A percentile compares a stretch with the other conserved stretches of the same genome.
Conservation (phyloP, 148 eudicot genomes). For the Selenicereus undatus region DNA sequence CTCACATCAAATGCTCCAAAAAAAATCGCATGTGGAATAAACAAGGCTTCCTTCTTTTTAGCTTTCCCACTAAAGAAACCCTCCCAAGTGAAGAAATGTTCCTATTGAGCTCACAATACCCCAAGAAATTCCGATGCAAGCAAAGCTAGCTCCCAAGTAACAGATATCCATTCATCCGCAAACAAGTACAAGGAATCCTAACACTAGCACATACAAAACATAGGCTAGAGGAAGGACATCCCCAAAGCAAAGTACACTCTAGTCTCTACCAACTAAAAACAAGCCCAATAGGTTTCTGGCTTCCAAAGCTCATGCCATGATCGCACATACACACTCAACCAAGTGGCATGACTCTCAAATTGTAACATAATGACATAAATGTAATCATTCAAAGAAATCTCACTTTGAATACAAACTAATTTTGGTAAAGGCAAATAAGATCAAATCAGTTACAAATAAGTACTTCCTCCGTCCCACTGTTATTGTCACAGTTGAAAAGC, state of each 20-base stretch:
- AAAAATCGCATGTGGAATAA: too few relatives aligned
- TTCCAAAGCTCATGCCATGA: background rate
- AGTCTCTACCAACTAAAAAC: too few relatives aligned
- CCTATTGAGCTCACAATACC: too few relatives aligned
- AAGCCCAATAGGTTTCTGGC: background rate
- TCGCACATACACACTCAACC: background rate
- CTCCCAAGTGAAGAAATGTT: too few relatives aligned
- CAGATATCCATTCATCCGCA: background rate
- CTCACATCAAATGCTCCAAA: too few relatives aligned
- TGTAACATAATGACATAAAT: background rate
- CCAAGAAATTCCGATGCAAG: too few relatives aligned
- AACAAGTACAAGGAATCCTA: background rate
- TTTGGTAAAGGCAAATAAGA: background rate
- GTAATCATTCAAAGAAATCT: background rate
- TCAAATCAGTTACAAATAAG: background rate
- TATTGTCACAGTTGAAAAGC: too few relatives aligned
- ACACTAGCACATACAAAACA: background rate
- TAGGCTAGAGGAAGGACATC: background rate
- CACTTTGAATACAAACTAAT: background rate
- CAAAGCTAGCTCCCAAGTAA: too few relatives aligned
- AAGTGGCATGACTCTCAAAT: background rate
- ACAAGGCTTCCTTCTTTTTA: too few relatives aligned
- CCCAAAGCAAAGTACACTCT: background rate
- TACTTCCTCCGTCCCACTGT: too few relatives aligned
- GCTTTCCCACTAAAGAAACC: too few relatives aligned